These are phyloP conservation scores for Xylaria flabelliformis DNA, from an alignment of 495 filamentous ascomycete species.

Conservation along the genomic window DNA sequence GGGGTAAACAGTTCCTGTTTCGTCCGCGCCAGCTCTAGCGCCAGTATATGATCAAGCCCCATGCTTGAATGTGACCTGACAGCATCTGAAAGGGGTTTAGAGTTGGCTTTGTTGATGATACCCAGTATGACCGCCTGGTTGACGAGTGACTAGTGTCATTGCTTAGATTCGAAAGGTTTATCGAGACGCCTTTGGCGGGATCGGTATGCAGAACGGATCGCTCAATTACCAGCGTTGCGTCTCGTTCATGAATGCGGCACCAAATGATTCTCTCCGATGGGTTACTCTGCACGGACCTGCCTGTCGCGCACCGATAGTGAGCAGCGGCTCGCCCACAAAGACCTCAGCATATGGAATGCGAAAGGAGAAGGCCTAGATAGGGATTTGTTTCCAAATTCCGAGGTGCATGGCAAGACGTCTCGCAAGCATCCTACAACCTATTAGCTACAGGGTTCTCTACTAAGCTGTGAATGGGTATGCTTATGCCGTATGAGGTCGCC, in stretches of 20 bases:
- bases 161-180: background rate
- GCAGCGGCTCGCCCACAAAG: conserved; percentile 12
- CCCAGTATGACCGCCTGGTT: conserved; percentile 5
- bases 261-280: conserved; percentile 13
- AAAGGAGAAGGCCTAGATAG: conserved; percentile 20
- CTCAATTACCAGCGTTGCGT: conserved; percentile 13
- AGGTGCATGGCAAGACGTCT: conserved; percentile 20
- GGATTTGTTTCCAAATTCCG: conserved; percentile 15
- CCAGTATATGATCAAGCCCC: background rate
- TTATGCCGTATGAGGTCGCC: conserved; percentile 14
- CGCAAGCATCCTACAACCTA: conserved; percentile 2
- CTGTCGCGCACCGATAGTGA: conserved; percentile 7
- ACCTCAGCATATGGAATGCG: conserved; percentile 13
- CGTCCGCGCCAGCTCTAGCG: background rate
- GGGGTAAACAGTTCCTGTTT: conserved; percentile 7
- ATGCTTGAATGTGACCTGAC: conserved; percentile 19
- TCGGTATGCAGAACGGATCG: conserved; percentile 15
- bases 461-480: conserved; percentile 4
- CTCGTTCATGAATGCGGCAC: conserved; percentile 24
- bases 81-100: conserved; percentile 2
- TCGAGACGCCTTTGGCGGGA: background rate
- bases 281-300: conserved; percentile 10
- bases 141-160: background rate
- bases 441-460: conserved; percentile 13
- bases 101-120: conserved; percentile 11